Base-by-base conservation (phyloP, 1,284 basidiomycete species). In the Pseudomicrostroma phylloplanum region DNA sequence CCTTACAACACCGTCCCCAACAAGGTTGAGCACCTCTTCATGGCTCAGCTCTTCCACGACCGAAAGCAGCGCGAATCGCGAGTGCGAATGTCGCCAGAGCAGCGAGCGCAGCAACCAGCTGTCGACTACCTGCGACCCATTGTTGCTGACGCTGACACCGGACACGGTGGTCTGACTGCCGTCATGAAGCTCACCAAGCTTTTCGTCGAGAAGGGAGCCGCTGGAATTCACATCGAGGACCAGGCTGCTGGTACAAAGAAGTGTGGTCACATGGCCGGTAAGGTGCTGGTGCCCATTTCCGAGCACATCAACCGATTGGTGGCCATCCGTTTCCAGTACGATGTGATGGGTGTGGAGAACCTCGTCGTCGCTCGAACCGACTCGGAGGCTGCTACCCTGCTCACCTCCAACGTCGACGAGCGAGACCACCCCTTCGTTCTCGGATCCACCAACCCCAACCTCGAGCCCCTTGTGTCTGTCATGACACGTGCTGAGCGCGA, bases 371-470 rank as follows among this genome's bases (percentile, higher is more conserved):
- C 87, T 8, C 84, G 88, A 63, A 89, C 88, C 57, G 88, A 89
- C 79, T 88, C 87, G 11, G 87, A 97, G 81, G 93, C 94, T 8
- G 94, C 94, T 2, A 97, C 93, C 1, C 86, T 98, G 70, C 91
- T 98, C 83, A 91, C 92, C 58, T 88, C 90, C 74, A 97, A 97
- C 82, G 91, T 98, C 67, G 96, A 98, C 81, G 87, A 89, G 73
- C 89, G 94, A 46, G 94, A 98, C 83, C 94, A 98, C 76, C 82
- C 91, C 39, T 98, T 96, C 84, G 93, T 98, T 79, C 86, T 97
- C 41, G 94, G 94, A 53, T 86, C 86, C 61, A 94, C 92, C 56
- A 93, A 96, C 81, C 80, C 89, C 11, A 69, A 78, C 46, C 81
- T 85, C 26, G 82, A 83, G 21, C 86, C 91, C 17, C 84, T 97